Evolutionary conservation across 805 yeast species (phyloP).

Genomic region (Kazachstania africana): DNA sequence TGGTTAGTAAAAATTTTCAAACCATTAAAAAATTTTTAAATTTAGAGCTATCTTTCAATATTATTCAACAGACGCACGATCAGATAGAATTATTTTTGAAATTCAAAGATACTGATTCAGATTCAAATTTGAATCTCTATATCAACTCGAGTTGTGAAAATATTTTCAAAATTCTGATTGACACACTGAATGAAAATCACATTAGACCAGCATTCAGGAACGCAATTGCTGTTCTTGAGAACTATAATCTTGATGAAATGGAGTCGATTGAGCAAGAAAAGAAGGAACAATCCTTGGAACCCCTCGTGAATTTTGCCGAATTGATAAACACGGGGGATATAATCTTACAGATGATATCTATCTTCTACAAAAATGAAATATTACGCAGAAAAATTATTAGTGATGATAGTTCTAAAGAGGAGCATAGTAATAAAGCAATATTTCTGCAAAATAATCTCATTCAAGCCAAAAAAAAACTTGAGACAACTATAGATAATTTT

Average conservation of each 20-base stretch:
- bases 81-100: constrained; percentile 48
- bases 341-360: constrained; percentile 83
- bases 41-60: constrained; percentile 63
- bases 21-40: constrained; percentile 68
- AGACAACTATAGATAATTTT: constrained; percentile 67
- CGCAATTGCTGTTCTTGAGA: constrained; percentile 58
- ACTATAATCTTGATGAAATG: constrained; percentile 49
- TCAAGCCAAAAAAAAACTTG: constrained; percentile 71
- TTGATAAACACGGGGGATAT: constrained; percentile 87
- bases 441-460: constrained; percentile 60
- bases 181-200: constrained; percentile 57
- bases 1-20: constrained; percentile 62
- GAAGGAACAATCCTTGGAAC: constrained; percentile 41
- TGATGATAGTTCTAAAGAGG: constrained; percentile 1
- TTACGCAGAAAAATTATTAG: constrained; percentile 42
- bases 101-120: constrained; percentile 25
- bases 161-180: constrained; percentile 58
- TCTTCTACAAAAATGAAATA: constrained; percentile 81
- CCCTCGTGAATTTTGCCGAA: constrained; percentile 77
- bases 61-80: constrained; percentile 56
- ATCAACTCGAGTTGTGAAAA: constrained; percentile 33
- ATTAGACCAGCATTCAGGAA: constrained; percentile 74
- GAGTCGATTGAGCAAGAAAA: constrained; percentile 11
- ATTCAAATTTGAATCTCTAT: constrained; percentile 9
- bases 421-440: constrained; percentile 53